Evolutionary conservation across 768 basidiomycete genomes (phyloP), one percentile per base, ranked within the genome.

Genomic region (Rhodotorula taiwanensis): DNA sequence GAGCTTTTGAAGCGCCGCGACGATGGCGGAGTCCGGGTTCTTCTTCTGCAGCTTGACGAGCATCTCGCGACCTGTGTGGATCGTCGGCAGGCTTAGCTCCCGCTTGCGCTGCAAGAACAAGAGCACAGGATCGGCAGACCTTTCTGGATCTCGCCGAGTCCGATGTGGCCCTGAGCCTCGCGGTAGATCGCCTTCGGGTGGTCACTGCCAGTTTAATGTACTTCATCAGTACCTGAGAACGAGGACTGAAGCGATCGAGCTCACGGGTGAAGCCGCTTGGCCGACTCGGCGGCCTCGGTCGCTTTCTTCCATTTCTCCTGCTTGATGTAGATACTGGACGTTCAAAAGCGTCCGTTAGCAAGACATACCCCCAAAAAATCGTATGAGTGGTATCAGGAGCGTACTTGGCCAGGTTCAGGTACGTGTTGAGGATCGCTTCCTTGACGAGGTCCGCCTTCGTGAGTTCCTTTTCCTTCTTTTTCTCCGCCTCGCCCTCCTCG

Each of bases 151-250:
- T 58, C 34, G 39, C 62, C 62, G n/a, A 64, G 39, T 0, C 62
- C 62, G 56, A 64, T 58, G 28, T 48, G 49, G 11, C 62, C 67
- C 44, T 69, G 67, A 5, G 59, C 67, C 43, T 58, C 55, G 33
- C 67, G 62, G 48, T 61, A 64, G 18, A 30, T 20, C 5, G 62
- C 67, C 36, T 65, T 60, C 21, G 36, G 16, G 36, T 56, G 54
- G 31, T 44, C 49, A 30, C 54, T 60, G 36, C 39, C 30, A 28
- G 23, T 8, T 11, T 3, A 27, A 20, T 21, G 14, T 23, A 2
- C 21, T 23, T 15, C 33, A 27, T 31, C 31, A 1, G 28, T 42
- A 0, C 0, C 18, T 4, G 43, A 23, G 1, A 6, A 6, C 0
- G 43, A 14, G 48, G 8, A 51, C 8, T n/a, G 10, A 1, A 13